These are phyloP conservation scores for Trametes cinnabarina DNA, from an alignment of 768 basidiomycete species.

Conservation along the genomic window DNA sequence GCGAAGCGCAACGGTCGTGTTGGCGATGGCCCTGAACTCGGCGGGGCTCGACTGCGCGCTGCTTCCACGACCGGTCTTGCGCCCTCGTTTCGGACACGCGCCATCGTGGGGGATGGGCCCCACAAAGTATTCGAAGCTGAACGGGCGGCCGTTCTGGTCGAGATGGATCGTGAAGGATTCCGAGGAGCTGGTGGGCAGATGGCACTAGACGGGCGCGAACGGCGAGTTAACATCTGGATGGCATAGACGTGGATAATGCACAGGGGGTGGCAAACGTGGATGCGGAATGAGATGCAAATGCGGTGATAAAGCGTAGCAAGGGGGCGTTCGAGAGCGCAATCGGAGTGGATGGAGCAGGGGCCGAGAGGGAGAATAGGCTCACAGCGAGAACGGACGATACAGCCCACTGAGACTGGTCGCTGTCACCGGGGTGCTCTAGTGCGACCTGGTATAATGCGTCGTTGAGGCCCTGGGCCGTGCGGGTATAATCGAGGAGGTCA, in stretches of 20 bases:
- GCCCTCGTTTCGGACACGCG: conserved; percentile 44
- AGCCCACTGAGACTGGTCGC: conserved; percentile 48
- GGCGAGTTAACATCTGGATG: conserved; percentile 5
- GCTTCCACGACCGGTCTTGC: neutral
- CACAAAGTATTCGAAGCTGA: conserved; percentile 71
- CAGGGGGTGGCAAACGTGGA: neutral
- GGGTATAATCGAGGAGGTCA: conserved; percentile 48
- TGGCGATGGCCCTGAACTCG: conserved; percentile 38
- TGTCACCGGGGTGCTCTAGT: conserved; percentile 46
- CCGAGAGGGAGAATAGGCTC: conserved; percentile 23
- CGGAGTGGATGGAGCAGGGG: neutral
- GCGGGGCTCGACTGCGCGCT: conserved; percentile 11
- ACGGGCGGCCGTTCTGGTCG: conserved; percentile 44
- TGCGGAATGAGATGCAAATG: neutral
- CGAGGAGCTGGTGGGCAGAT: conserved; percentile 51
- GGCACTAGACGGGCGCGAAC: conserved; percentile 50
- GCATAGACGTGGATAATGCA: neutral
- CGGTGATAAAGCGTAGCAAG: neutral
- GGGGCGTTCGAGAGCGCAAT: conserved; percentile 2
- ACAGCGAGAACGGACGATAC: conserved; percentile 64
- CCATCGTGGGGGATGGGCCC: conserved; percentile 68
- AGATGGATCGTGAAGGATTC: conserved; percentile 61
- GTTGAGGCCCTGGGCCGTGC: conserved; percentile 33
- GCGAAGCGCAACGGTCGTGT: conserved; percentile 52
- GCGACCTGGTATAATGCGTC: conserved; percentile 71